phyloP scores from a whole-genome alignment of 768 basidiomycete species.

The Suillus variegatus region DNA sequence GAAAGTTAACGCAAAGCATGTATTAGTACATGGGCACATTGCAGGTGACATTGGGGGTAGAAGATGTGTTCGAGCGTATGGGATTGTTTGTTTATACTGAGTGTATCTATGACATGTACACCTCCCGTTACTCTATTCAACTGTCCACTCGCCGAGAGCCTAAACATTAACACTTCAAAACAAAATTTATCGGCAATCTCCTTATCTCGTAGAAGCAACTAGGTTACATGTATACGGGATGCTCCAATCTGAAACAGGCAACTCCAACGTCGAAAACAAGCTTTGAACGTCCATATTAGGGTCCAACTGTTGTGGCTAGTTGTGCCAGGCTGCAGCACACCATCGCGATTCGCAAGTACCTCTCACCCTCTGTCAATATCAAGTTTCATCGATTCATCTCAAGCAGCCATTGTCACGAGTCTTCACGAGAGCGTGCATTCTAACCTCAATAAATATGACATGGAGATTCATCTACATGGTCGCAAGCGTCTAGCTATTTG shows the following conservation, averaged over 20 bases:
- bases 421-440: neutral
- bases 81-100: neutral
- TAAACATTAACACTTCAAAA: too few relatives aligned
- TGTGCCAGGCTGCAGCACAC: too few relatives aligned
- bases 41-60: neutral
- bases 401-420: slow-evolving; percentile 5
- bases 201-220: too few relatives aligned
- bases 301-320: neutral
- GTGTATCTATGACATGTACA: neutral
- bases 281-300: too few relatives aligned
- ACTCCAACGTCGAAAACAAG: too few relatives aligned
- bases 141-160: too few relatives aligned
- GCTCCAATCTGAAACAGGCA: too few relatives aligned
- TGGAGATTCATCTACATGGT: neutral
- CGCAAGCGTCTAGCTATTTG: too few relatives aligned
- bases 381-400: too few relatives aligned
- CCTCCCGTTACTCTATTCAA: neutral
- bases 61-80: neutral
- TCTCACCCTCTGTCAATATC: neutral
- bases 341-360: too few relatives aligned
- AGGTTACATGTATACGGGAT: too few relatives aligned
- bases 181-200: too few relatives aligned
- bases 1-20: neutral
- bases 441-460: neutral
- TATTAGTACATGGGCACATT: neutral